Conservation (phyloP, 192 early-diverging fungal genomes). For the Backusella sp. region DNA sequence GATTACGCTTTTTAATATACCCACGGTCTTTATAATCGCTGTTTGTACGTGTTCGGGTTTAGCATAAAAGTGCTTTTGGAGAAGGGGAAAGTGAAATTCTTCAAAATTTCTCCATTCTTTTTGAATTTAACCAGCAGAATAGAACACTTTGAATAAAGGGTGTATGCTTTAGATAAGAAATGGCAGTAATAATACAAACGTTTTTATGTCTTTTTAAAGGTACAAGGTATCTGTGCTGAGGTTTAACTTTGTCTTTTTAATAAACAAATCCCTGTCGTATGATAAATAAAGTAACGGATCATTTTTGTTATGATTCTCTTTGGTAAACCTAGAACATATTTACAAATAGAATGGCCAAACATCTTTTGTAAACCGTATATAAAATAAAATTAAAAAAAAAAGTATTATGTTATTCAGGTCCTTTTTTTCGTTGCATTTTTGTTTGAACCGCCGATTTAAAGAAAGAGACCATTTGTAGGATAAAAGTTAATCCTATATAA, state of each 20-base stretch:
- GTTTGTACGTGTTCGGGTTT: too few relatives aligned
- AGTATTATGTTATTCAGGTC: background rate
- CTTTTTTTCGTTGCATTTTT: background rate
- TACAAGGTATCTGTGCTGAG: background rate
- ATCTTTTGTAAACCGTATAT: background rate
- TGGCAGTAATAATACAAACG: too few relatives aligned
- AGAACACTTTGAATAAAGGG: too few relatives aligned
- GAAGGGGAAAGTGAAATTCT: too few relatives aligned
- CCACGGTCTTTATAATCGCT: too few relatives aligned
- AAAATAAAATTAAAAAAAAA: background rate
- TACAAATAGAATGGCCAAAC: too few relatives aligned
- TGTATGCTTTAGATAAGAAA: too few relatives aligned
- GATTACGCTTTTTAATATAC: too few relatives aligned
- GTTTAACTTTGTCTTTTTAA: background rate
- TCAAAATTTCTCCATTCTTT: too few relatives aligned
- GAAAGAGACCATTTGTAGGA: background rate
- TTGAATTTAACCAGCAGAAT: too few relatives aligned
- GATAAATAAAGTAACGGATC: background rate
- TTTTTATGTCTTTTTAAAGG: too few relatives aligned
- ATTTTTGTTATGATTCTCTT: background rate
- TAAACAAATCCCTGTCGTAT: background rate
- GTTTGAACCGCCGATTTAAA: conserved; percentile 3
- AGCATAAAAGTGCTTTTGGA: too few relatives aligned
- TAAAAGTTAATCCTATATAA: background rate
- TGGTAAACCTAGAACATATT: background rate